Evolutionary conservation across 2,329 filamentous ascomycete genomes (phyloP).

Genomic region (Cercospora sp.): DNA sequence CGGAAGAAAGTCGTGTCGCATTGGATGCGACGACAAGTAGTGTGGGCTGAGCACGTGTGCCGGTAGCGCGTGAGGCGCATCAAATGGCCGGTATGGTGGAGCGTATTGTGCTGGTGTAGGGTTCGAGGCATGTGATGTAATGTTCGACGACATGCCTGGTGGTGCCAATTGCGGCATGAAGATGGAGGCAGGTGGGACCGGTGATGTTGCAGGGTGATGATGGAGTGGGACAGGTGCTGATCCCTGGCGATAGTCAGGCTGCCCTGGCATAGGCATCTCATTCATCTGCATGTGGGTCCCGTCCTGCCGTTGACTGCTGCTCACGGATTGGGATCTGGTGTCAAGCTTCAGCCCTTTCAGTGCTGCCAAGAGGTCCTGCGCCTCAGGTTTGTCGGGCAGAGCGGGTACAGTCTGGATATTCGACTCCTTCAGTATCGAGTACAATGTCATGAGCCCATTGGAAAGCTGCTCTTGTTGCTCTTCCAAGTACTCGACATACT

Average conservation of each 20-base stretch:
- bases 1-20: conserved; percentile 4
- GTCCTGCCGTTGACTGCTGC: not conserved
- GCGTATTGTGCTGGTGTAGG: conserved; percentile 9
- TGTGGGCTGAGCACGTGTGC: conserved; percentile 1
- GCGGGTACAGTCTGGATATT: conserved; percentile 24
- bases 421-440: conserved; percentile 26
- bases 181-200: conserved; percentile 10
- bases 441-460: conserved; percentile 23
- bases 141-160: not conserved
- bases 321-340: not conserved
- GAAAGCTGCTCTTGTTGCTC: conserved; percentile 28
- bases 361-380: conserved; percentile 23
- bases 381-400: conserved; percentile 24
- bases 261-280: conserved; percentile 4
- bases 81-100: conserved; percentile 13
- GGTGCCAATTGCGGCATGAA: conserved; percentile 14
- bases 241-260: conserved; percentile 2
- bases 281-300: conserved; percentile 3
- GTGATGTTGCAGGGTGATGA: conserved; percentile 11
- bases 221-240: conserved; percentile 9
- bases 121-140: not conserved
- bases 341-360: conserved; percentile 20
- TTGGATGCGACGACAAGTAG: not conserved
- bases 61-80: conserved; percentile 4
- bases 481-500: conserved; percentile 29